A percentile compares a stretch with the other conserved stretches of the same genome.
These are phyloP conservation scores for Termitomyces sp. DNA, from an alignment of 768 basidiomycete genomes.

Conservation along the genomic window DNA sequence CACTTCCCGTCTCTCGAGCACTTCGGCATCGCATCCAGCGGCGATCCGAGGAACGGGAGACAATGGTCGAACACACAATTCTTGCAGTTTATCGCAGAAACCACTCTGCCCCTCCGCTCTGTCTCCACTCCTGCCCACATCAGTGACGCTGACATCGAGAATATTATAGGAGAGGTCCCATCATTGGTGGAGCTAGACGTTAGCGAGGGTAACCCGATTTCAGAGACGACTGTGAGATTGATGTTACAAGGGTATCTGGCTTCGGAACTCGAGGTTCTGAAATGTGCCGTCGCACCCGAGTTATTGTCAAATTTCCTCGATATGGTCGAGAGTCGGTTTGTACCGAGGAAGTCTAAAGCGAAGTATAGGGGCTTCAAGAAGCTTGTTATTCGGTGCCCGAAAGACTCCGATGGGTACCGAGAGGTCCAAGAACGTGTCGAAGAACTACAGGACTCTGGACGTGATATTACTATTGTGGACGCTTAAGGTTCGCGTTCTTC, in stretches of 20 bases:
- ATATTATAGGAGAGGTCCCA: conserved; percentile 8
- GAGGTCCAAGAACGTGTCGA: conserved; percentile 1
- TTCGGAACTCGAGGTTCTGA: conserved; percentile 5
- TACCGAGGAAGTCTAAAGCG: conserved; percentile 1
- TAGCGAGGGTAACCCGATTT: conserved; percentile 3
- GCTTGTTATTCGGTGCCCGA: conserved; percentile 6
- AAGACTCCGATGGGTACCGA: not conserved
- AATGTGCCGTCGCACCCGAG: conserved; percentile 3
- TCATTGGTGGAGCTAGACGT: conserved; percentile 9
- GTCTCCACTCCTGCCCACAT: not conserved
- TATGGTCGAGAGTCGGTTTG: conserved; percentile 14
- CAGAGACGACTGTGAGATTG: conserved; percentile 9
- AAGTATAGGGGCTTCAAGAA: conserved; percentile 9
- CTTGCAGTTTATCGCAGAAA: not conserved
- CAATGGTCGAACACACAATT: conserved; percentile 11
- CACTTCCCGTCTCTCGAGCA: conserved; percentile 8
- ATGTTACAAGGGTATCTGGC: conserved; percentile 6
- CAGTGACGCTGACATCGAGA: conserved; percentile 9
- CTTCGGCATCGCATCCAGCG: not conserved
- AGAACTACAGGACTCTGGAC: conserved; percentile 1
- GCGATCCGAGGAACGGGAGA: not conserved
- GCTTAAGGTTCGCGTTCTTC: not conserved
- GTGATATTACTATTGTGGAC: conserved; percentile 3
- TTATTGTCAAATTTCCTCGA: conserved; percentile 10
- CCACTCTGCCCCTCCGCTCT: not conserved